phyloP scores from a whole-genome alignment of 192 early-diverging fungal genomes.

The Radiomyces spectabilis region DNA sequence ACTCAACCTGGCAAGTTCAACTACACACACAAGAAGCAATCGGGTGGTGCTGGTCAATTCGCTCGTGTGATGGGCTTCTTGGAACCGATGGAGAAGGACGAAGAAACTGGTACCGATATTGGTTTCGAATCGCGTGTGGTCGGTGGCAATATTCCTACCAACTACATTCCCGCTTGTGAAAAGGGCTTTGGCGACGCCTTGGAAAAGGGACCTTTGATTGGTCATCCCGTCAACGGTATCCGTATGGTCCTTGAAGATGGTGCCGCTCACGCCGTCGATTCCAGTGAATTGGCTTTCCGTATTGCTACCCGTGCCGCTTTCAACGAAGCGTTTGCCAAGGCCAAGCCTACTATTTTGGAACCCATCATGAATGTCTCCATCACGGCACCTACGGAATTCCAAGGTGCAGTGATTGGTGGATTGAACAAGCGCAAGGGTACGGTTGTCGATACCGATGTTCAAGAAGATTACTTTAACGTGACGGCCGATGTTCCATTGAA shows the following conservation, averaged over 20 bases:
- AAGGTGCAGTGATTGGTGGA: conserved; percentile 82
- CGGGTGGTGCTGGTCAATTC: conserved; percentile 94
- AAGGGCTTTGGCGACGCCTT: conserved; percentile 92
- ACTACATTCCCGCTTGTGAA: conserved; percentile 92
- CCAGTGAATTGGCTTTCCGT: conserved; percentile 93
- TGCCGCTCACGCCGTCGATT: conserved; percentile 87
- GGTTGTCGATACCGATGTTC: conserved; percentile 85
- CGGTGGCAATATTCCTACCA: conserved; percentile 89
- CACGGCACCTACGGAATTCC: conserved; percentile 88
- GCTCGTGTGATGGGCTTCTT: conserved; percentile 87
- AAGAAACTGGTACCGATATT: conserved; percentile 53
- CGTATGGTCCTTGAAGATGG: conserved; percentile 92
- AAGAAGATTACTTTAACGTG: conserved; percentile 87
- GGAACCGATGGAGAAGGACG: conserved; percentile 67
- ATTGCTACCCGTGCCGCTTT: conserved; percentile 82
- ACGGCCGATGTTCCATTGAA: conserved; percentile 89
- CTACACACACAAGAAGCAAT: conserved; percentile 99
- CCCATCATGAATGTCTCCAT: conserved; percentile 95
- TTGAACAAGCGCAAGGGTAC: conserved; percentile 97
- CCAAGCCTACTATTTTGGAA: conserved; percentile 81
- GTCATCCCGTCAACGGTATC: conserved; percentile 79
- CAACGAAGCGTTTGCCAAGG: conserved; percentile 80
- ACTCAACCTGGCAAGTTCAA: conserved; percentile 67
- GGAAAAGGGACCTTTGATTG: conserved; percentile 86
- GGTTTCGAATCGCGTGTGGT: conserved; percentile 82